Percentiles rank a stretch among this genome's conserved stretches.
Evolutionary conservation across 208 protist species (phyloP).

Genomic region (Naegleria lovaniensis): DNA sequence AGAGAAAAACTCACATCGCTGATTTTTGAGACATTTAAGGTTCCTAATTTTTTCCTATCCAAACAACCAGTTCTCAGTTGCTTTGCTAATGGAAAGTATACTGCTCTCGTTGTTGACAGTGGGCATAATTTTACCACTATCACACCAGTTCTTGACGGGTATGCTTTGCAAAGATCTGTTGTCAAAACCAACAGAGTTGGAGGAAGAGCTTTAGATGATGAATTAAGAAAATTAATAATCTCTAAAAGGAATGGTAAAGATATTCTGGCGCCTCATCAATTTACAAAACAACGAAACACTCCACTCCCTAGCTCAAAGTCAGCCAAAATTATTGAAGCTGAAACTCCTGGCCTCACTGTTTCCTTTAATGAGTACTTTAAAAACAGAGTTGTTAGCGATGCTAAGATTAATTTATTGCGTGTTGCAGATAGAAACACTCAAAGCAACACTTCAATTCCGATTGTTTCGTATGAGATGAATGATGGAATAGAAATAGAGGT

Average conservation of each 20-base stretch:
- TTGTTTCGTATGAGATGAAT: neutral
- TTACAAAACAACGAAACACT: neutral
- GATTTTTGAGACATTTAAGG: constrained; percentile 47
- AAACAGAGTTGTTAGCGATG: neutral
- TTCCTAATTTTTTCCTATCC: constrained; percentile 43
- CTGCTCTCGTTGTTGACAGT: constrained; percentile 34
- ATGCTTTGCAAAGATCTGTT: neutral
- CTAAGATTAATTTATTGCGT: neutral
- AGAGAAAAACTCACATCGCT: constrained; percentile 44
- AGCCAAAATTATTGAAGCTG: neutral
- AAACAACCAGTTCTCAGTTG: constrained; percentile 43
- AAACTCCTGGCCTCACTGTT: no score
- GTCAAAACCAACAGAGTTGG: neutral
- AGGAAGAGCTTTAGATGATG: neutral
- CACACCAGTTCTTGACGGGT: constrained; percentile 1
- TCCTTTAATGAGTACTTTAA: neutral
- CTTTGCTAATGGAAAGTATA: constrained; percentile 38
- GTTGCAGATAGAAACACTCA: neutral
- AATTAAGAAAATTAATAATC: neutral
- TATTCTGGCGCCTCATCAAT: neutral
- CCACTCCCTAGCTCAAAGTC: neutral
- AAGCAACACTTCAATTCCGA: neutral
- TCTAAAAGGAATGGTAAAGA: neutral
- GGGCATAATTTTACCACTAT: neutral
- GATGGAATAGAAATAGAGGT: neutral